Evolutionary conservation across 2,329 filamentous ascomycete species (phyloP), one percentile per base, ranked within the genome.

Genomic region (Penicillium sp.): DNA sequence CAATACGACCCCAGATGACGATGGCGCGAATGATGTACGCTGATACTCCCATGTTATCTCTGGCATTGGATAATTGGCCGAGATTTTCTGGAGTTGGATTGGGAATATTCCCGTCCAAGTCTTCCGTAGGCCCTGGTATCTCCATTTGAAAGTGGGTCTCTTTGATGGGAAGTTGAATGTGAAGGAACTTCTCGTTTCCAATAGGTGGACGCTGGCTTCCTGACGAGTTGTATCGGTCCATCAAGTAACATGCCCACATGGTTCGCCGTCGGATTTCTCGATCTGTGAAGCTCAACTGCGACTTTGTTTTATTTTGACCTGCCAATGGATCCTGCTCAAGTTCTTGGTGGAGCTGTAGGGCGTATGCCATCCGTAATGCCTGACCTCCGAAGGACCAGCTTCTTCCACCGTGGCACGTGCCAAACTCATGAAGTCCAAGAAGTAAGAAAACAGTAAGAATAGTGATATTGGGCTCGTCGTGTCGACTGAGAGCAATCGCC

Each of bases 211-310:
- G 83, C 65, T 96, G 92, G 2, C 90, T 95, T 2, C 94, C 93
- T 1, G 92, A 96, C 0, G 93, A 96, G 72, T 95, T 96, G 77
- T 96, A 96, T 0, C 93, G 85, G 69, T 99, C 94, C 92, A 97
- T 96, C 51, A 96, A 73, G 66, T 96, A 96, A 68, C 93, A 97
- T 12, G 92, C 89, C 94, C 94, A 99, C 93, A 99, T 97, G 2
- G 91, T 94, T 51, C 94, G 84, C 61, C 94, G 80, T 54, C 94
- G 83, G 49, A 97, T 96, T 70, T 99, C 94, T 26, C 90, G 87
- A 70, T 97, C 94, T 15, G 92, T 90, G 62, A 94, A 94, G 67
- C 90, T 96, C 47, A 94, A 81, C 57, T 87, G 84, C 2, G 81
- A 80, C 12, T 76, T 76, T 16, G 65, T 69, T 18, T 81, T 80